phyloP scores from a whole-genome alignment of 2,329 filamentous ascomycete genomes.

The Neofusicoccum ribis region DNA sequence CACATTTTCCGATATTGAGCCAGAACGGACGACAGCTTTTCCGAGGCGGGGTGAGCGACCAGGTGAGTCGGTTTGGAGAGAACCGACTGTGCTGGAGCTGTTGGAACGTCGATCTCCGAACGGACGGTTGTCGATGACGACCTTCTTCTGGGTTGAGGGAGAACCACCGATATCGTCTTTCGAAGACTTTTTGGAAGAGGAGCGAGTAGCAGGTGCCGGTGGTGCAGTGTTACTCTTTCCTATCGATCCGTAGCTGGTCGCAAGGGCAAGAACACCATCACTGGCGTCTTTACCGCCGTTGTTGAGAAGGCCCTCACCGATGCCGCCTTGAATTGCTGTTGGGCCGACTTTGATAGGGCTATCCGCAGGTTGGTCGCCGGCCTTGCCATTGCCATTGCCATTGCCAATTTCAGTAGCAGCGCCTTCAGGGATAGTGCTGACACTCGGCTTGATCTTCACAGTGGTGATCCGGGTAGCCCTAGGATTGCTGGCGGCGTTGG shows the following conservation, averaged over 20 bases:
- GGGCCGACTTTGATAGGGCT: constrained; percentile 33
- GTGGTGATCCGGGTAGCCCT: constrained; percentile 61
- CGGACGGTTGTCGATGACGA: not conserved
- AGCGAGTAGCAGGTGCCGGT: not conserved
- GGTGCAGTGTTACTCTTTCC: not conserved
- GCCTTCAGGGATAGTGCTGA: constrained; percentile 44
- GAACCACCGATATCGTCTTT: not conserved
- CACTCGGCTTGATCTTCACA: constrained; percentile 65
- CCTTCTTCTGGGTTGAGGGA: not conserved
- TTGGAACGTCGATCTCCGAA: constrained; percentile 22
- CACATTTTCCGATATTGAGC: constrained; percentile 78
- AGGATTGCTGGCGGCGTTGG: constrained; percentile 61
- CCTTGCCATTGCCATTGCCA: constrained; percentile 30
- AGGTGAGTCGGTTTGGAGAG: constrained; percentile 28
- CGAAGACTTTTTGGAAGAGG: not conserved
- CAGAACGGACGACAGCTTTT: constrained; percentile 61
- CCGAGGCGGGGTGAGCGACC: constrained; percentile 36
- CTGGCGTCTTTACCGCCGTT: constrained; percentile 57
- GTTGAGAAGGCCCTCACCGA: constrained; percentile 55
- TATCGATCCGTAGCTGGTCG: constrained; percentile 47
- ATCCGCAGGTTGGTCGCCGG: constrained; percentile 30
- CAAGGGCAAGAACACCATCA: constrained; percentile 64
- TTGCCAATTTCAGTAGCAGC: constrained; percentile 35
- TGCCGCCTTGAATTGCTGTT: constrained; percentile 51
- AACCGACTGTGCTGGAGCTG: constrained; percentile 34